phyloP scores from a whole-genome alignment of 2,329 filamentous ascomycete genomes.

The Esteya vermicola region DNA sequence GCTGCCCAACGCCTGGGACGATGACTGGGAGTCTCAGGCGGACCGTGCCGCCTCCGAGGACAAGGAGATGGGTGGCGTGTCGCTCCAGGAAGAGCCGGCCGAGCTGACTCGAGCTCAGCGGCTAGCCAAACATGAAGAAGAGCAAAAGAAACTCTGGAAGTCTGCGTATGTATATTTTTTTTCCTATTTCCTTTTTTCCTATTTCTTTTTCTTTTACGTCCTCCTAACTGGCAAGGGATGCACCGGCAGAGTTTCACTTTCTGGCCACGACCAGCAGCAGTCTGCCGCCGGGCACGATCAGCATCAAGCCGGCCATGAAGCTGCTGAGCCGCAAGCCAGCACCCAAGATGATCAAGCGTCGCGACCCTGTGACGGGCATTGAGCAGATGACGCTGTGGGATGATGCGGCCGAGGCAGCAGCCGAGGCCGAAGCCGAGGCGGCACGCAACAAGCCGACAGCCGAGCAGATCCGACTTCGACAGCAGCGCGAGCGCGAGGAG shows the following conservation, averaged over 20 bases:
- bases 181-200: constrained; percentile 2
- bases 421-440: constrained; percentile 55
- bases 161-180: constrained; percentile 49
- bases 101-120: constrained; percentile 60
- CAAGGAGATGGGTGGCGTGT: neutral
- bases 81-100: constrained; percentile 15
- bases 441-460: constrained; percentile 51
- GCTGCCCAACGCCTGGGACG: constrained; percentile 71
- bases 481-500: constrained; percentile 69
- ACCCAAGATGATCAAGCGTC: constrained; percentile 41
- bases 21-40: constrained; percentile 74
- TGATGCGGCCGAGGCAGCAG: constrained; percentile 52
- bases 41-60: constrained; percentile 32
- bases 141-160: constrained; percentile 78
- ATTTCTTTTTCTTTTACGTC: neutral
- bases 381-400: constrained; percentile 27
- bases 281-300: constrained; percentile 42
- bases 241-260: constrained; percentile 61
- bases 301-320: constrained; percentile 71
- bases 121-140: constrained; percentile 65
- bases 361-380: constrained; percentile 36
- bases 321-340: constrained; percentile 72
- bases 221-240: constrained; percentile 38
- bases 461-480: constrained; percentile 65
- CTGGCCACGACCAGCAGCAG: constrained; percentile 25